phyloP scores from a whole-genome alignment of 2,329 filamentous ascomycete genomes.

The Chalaropsis ovoidea region DNA sequence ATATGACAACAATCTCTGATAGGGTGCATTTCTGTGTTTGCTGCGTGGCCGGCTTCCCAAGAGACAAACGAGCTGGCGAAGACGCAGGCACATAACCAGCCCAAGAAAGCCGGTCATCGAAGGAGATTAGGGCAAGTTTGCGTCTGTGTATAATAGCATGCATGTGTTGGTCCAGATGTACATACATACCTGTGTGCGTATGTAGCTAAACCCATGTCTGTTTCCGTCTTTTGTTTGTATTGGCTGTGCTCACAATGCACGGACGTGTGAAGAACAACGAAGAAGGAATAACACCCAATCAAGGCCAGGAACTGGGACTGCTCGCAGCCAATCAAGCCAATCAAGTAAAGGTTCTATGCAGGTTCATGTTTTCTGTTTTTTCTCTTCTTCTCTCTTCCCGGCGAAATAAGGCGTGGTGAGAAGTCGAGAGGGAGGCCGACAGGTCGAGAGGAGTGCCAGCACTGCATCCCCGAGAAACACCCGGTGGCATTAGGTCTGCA shows the following conservation, averaged over 20 bases:
- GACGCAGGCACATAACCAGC: no score
- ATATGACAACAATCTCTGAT: neutral
- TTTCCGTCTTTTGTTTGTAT: neutral
- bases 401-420: neutral
- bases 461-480: neutral
- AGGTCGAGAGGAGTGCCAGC: neutral
- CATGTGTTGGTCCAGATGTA: neutral
- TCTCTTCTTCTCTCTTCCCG: neutral
- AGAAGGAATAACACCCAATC: neutral
- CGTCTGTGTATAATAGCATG: neutral
- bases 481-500: neutral
- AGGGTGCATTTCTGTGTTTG: neutral
- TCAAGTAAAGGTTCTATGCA: neutral
- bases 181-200: neutral
- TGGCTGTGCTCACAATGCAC: neutral
- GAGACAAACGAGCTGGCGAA: no score
- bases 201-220: neutral
- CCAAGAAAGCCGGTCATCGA: no score
- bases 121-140: no score
- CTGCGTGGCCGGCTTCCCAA: neutral
- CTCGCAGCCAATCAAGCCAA: neutral
- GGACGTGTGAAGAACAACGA: constrained; percentile 2
- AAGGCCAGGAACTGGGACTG: neutral
- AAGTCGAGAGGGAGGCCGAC: neutral
- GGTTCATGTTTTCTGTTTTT: neutral